Percentiles rank a stretch among this genome's conserved stretches.
These are phyloP conservation scores for Claviceps cyperi DNA, from an alignment of 2,329 filamentous ascomycete species.

Conservation along the genomic window DNA sequence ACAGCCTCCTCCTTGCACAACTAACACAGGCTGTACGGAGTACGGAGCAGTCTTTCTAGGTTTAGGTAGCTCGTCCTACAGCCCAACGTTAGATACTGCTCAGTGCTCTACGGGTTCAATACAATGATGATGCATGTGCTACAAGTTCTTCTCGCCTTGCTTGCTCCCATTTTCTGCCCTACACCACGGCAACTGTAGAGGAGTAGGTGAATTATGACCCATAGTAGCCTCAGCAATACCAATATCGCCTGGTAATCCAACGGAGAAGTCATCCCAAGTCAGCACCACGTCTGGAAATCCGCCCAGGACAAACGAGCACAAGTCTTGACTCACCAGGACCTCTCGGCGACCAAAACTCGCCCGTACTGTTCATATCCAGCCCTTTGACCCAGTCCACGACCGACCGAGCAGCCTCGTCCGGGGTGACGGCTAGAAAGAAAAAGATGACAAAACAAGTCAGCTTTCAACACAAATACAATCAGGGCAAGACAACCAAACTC, in stretches of 20 bases:
- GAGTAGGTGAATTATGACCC: slow-evolving; percentile 46
- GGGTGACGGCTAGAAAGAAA: slow-evolving; percentile 40
- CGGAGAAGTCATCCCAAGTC: background rate
- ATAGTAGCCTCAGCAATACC: slow-evolving; percentile 51
- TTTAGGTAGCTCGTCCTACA: too few species aligned
- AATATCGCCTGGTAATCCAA: slow-evolving; percentile 39
- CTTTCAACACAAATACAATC: background rate
- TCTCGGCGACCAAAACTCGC: slow-evolving; percentile 59
- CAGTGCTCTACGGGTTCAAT: too few species aligned
- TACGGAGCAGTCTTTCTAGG: too few species aligned
- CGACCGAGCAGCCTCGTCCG: slow-evolving; percentile 50
- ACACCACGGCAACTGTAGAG: slow-evolving; percentile 53
- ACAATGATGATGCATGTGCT: too few species aligned
- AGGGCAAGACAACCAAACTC: too few species aligned
- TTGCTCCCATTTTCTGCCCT: slow-evolving; percentile 1
- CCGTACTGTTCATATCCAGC: slow-evolving; percentile 51
- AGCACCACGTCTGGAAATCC: background rate
- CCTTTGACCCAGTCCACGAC: slow-evolving; percentile 46
- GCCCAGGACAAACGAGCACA: background rate
- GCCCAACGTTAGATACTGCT: too few species aligned
- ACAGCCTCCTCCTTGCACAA: too few species aligned
- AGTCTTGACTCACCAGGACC: slow-evolving; percentile 41
- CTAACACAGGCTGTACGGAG: too few species aligned
- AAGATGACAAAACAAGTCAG: background rate
- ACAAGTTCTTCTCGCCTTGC: background rate